Conservation (phyloP, 1,284 basidiomycete species). For the Cryptococcus sp. region DNA sequence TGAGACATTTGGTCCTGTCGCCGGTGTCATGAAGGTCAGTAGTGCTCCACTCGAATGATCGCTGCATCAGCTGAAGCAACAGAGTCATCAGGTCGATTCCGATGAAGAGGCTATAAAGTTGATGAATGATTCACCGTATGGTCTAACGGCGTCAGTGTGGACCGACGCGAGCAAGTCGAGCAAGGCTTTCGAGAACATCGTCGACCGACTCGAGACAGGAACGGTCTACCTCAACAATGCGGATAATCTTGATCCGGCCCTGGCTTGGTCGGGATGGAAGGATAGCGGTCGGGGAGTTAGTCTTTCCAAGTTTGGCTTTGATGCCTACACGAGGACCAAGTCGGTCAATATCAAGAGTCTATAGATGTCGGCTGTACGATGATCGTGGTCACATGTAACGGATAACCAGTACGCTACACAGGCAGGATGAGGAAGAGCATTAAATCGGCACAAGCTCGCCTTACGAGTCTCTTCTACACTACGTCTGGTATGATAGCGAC, state of each 20-base stretch:
- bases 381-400: too few species aligned
- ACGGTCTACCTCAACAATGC: slow-evolving; percentile 90
- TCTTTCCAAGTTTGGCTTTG: slow-evolving; percentile 68
- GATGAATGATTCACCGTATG: slow-evolving; percentile 93
- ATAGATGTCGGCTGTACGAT: not conserved
- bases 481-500: too few species aligned
- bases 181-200: slow-evolving; percentile 66
- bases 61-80: not conserved
- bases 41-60: not conserved
- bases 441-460: too few species aligned
- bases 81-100: slow-evolving; percentile 62
- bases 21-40: slow-evolving; percentile 23
- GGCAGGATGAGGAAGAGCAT: too few species aligned
- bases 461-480: too few species aligned
- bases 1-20: slow-evolving; percentile 26
- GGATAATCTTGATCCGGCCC: slow-evolving; percentile 82
- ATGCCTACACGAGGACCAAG: slow-evolving; percentile 36
- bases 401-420: too few species aligned
- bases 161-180: slow-evolving; percentile 68
- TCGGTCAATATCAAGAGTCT: slow-evolving; percentile 6
- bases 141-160: slow-evolving; percentile 89
- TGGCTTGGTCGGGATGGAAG: slow-evolving; percentile 91
- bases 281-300: slow-evolving; percentile 84
- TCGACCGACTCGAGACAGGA: slow-evolving; percentile 73
- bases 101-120: slow-evolving; percentile 80